Base-by-base conservation (phyloP, 176 grass and related monocot genomes). In the Oryza glaberrima region DNA sequence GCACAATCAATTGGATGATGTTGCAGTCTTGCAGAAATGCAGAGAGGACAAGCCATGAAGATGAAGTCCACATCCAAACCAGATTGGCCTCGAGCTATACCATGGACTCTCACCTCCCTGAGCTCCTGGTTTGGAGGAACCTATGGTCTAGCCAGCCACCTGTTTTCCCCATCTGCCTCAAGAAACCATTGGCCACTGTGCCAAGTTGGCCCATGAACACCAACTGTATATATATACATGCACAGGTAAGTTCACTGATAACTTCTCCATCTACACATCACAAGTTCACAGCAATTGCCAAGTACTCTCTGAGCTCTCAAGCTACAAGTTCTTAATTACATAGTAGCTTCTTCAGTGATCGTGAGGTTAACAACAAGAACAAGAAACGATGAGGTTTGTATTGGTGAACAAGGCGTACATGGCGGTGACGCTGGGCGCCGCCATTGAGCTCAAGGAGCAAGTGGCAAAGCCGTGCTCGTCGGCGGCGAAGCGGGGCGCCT, bases 141-240 rank as follows among this genome's bases (percentile, higher is more conserved):
- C 88, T 68, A 36, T 90, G 94, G 90, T 93, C 85, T 63, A 52
- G 73, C 49, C 71, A 19, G 76, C 81, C 85, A 77, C 64, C 85
- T 78, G 85, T 88, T 90, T 90, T 32, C 40, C 26, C 36, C 1
- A 7, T 44, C 68, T 51, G 67, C 36, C 48, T 40, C 30, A 16
- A 54, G 94, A 97, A 97, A 97, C 90, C 90, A 87, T n/a, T 90
- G 83, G 92, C 72, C 85, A 58, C 4, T 1, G 3, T 63, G 58
- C 58, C 58, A 63, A 63, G 58, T 63, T 63, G 58, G 58, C 9
- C 81, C 72, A 63, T 41, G 23, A 34, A 34, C 71, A 43, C 34
- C 22, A 46, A 11, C 64, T 26, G 17, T 38, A 38, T 83, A 69
- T 72, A 80, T 38, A 1, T 69, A 73, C 45, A 16, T 1, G 51